Base-by-base conservation (phyloP, 768 basidiomycete genomes). In the Brasilioporus rufonigricans region DNA sequence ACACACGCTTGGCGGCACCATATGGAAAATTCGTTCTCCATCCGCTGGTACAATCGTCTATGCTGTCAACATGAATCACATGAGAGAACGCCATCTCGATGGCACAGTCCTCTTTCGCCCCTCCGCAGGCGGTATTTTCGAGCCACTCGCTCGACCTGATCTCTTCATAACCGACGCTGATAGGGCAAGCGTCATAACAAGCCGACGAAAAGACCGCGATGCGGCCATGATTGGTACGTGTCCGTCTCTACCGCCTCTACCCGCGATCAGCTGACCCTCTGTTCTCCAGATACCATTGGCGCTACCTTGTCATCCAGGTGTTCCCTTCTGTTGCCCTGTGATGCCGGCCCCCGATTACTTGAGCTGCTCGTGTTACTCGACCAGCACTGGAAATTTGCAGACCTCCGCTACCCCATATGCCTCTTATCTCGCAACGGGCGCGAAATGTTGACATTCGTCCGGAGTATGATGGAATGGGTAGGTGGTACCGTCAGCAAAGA, bases 391-490 rank as follows among this genome's bases (percentile, higher is more conserved):
- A 87, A 87, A 53, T 98, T 85, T 70, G 89, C 90, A 1, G 83
- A 85, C 41, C 81, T 89, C 47, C 82, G 82, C 68, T 90, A 80
- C 70, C 97, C 96, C 0, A 91, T 99, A 33, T 98, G 96, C 69
- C 81, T 99, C n/a, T 80, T 98, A 36, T 91, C 91, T 45, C 81
- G 87, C 32, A 95, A 93, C 7, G 93, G 89, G 3, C 83, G 87
- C 57, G 96, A 99, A 71, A 96, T 97, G 88, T 72, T 97, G 33
- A 88, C 90, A 1, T 93, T 94, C 65, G 91, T 97, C 26, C 76
- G 94, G 55, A 95, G 91, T 76, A 89, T 98, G 90, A 96, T 97
- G 83, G 97, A 98, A 68, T 98, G 95, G 93, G 84, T 99, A 58
- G 97, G 97, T 11, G 96, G 97, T 1, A 93, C 91, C 14, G 86